Evolutionary conservation across 2,329 filamentous ascomycete species (phyloP).

Genomic region (Chrysoporthe deuterocubensis): DNA sequence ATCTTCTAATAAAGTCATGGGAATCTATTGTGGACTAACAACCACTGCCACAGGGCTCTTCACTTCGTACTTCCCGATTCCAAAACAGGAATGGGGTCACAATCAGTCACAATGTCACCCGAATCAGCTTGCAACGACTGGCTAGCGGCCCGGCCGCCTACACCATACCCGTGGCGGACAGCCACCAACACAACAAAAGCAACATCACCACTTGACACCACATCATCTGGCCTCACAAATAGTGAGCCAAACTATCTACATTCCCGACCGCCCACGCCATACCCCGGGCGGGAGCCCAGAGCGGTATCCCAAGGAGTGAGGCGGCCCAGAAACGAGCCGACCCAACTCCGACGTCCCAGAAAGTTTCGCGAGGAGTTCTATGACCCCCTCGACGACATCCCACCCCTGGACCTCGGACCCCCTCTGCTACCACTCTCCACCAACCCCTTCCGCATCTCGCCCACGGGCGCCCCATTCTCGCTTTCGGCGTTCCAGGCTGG

Average conservation of each 20-base stretch:
- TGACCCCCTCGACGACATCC: neutral
- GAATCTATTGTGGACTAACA: too few relatives aligned
- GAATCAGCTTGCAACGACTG: too few relatives aligned
- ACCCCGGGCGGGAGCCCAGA: neutral
- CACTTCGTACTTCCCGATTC: too few relatives aligned
- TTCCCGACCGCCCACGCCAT: neutral
- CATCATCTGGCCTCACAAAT: neutral
- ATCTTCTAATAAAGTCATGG: too few relatives aligned
- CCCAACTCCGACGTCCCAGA: neutral
- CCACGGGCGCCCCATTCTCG: neutral
- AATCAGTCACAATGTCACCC: too few relatives aligned
- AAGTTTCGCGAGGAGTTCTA: neutral
- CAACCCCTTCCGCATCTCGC: neutral
- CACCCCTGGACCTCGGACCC: slow-evolving; percentile 10
- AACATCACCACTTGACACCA: neutral
- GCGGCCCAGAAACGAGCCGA: neutral
- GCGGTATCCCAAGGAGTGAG: too few relatives aligned
- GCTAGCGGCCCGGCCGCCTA: neutral
- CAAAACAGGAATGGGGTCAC: too few relatives aligned
- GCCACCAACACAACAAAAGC: neutral
- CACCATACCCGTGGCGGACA: neutral
- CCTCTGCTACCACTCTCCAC: neutral
- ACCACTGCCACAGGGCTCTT: too few relatives aligned
- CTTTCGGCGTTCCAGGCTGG: neutral
- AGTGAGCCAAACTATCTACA: too few relatives aligned